Evolutionary conservation across 176 grass and related monocot species (phyloP).

Genomic region (Musa acuminata): DNA sequence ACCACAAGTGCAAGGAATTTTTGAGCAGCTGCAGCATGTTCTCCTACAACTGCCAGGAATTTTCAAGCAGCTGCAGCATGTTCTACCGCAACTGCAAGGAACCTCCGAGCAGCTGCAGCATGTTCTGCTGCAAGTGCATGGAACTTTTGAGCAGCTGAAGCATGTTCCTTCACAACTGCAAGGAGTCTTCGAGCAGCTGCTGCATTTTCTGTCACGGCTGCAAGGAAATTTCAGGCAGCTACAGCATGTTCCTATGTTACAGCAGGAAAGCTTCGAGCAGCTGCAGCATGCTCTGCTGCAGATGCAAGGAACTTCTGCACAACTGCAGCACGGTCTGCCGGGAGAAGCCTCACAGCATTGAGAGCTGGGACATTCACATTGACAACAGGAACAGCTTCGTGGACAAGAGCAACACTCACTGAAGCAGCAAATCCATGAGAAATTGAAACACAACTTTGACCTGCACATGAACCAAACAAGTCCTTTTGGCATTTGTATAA

Average conservation of each 20-base stretch:
- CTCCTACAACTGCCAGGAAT: neutral
- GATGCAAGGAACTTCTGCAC: neutral
- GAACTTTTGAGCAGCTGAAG: neutral
- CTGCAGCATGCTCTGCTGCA: conserved; percentile 9
- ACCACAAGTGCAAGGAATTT: neutral
- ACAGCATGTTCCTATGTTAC: neutral
- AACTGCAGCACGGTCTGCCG: conserved; percentile 6
- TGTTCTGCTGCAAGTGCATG: conserved; percentile 21
- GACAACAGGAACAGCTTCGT: neutral
- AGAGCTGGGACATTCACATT: neutral
- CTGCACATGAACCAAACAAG: conserved; percentile 18
- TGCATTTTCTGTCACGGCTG: neutral
- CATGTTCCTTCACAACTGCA: neutral
- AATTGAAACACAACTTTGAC: conserved; percentile 50
- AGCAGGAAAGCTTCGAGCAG: neutral
- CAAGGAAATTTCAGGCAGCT: neutral
- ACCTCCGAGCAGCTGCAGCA: neutral
- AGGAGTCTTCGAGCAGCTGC: neutral
- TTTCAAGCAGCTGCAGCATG: neutral
- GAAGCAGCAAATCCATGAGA: conserved; percentile 69
- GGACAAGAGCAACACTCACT: conserved; percentile 39
- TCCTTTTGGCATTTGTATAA: no score
- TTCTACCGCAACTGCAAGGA: neutral
- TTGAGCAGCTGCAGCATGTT: neutral
- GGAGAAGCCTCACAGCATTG: neutral